Percentiles rank a stretch among this genome's conserved stretches.
Evolutionary conservation across 345 rosid species (phyloP).

Genomic region (Citrus cavaleriei): DNA sequence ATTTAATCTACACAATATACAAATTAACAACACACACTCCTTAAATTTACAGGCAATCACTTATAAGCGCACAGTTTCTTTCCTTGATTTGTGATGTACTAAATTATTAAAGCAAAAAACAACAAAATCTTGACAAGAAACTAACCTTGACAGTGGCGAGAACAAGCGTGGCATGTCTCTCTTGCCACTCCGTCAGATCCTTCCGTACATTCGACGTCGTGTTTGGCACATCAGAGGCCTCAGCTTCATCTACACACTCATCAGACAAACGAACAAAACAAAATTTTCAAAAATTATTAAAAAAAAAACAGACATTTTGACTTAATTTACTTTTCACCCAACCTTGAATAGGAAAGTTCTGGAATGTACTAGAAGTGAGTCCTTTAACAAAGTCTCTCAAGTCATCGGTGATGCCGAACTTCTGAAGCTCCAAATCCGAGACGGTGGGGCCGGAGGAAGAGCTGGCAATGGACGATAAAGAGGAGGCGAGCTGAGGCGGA

Average conservation of each 20-base stretch:
- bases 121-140: neutral
- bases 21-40: neutral
- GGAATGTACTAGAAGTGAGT: slow-evolving; percentile 72
- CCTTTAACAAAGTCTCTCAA: slow-evolving; percentile 80
- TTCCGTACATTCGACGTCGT: slow-evolving; percentile 66
- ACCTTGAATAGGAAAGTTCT: slow-evolving; percentile 79
- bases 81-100: neutral
- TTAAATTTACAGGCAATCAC: neutral
- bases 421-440: slow-evolving; percentile 51
- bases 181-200: slow-evolving; percentile 96
- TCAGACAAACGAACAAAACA: slow-evolving; percentile 6
- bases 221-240: slow-evolving; percentile 37
- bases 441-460: slow-evolving; percentile 29
- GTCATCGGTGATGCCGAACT: slow-evolving; percentile 84
- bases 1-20: neutral
- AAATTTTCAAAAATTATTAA: neutral
- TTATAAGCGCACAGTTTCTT: neutral
- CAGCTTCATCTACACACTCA: slow-evolving; percentile 44
- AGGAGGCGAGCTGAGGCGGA: slow-evolving; percentile 53
- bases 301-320: neutral
- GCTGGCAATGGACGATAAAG: slow-evolving; percentile 33
- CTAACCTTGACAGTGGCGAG: slow-evolving; percentile 81
- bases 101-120: neutral
- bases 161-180: slow-evolving; percentile 92
- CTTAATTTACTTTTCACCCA: neutral